phyloP scores from a whole-genome alignment of 2,329 filamentous ascomycete species.

The Tolypocladium ovalisporum region DNA sequence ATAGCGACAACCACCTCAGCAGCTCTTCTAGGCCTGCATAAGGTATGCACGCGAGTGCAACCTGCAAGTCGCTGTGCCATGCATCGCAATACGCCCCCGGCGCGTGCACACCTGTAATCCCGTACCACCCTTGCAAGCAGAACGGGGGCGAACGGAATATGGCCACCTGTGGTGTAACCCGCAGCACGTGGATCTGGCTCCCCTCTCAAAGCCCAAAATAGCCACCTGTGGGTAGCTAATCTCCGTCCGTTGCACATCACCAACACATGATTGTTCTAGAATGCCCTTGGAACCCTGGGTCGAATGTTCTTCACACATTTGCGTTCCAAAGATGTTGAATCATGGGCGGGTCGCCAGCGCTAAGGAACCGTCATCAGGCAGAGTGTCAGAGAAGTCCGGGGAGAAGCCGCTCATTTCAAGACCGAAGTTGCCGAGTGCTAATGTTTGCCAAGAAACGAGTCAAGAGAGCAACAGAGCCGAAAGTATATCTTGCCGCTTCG shows the following conservation, averaged over 20 bases:
- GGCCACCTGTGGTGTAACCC: neutral
- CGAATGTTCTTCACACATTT: neutral
- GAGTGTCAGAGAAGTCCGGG: neutral
- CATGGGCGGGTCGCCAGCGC: neutral
- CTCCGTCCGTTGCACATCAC: neutral
- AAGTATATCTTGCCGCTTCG: too few relatives aligned
- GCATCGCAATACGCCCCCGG: neutral
- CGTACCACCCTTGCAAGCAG: neutral
- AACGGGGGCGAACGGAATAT: neutral
- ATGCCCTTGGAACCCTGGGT: neutral
- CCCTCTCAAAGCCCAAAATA: neutral
- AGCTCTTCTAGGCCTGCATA: neutral
- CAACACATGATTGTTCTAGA: slow-evolving; percentile 1
- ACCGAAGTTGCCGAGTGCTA: neutral
- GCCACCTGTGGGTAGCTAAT: neutral
- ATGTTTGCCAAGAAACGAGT: neutral
- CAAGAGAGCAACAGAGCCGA: neutral
- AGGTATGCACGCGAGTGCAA: slow-evolving; percentile 1
- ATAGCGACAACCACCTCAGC: neutral
- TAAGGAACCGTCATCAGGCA: neutral
- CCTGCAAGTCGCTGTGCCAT: slow-evolving; percentile 5
- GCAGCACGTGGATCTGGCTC: neutral
- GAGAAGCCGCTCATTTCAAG: neutral
- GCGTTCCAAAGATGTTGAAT: neutral
- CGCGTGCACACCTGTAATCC: neutral